Evolutionary conservation across 176 grass and related monocot species (phyloP).

Genomic region (Aegilops longissima): DNA sequence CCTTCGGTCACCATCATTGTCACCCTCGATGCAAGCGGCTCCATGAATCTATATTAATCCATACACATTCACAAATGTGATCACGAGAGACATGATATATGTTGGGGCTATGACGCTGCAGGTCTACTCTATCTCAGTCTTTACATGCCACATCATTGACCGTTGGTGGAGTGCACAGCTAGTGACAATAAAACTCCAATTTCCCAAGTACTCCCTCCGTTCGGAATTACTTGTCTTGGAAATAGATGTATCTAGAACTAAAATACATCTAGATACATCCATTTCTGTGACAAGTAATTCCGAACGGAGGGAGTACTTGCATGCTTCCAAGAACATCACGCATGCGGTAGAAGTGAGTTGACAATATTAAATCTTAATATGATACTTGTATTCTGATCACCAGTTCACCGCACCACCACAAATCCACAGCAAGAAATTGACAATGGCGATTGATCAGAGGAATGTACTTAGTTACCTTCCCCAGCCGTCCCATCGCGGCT

Average conservation of each 20-base stretch:
- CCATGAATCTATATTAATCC: slow-evolving; percentile 66
- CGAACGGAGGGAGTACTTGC: background rate
- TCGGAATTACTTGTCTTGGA: no score
- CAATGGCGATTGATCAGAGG: background rate
- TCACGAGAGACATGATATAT: background rate
- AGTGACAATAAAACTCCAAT: background rate
- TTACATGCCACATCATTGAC: background rate
- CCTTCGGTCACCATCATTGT: slow-evolving; percentile 92
- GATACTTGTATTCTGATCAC: background rate
- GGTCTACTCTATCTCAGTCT: background rate
- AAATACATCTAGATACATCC: no score
- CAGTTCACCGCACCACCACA: background rate
- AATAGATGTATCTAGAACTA: no score
- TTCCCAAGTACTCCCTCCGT: background rate
- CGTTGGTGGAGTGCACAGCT: background rate
- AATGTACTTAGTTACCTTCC: slow-evolving; percentile 49
- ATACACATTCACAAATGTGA: background rate
- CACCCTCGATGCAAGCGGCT: slow-evolving; percentile 61
- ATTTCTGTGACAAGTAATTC: no score
- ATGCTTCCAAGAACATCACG: background rate
- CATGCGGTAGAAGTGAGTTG: background rate
- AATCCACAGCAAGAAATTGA: background rate
- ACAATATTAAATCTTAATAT: background rate
- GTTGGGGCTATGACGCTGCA: background rate
- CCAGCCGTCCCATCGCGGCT: slow-evolving; percentile 87